Conservation (phyloP, 768 basidiomycete genomes). For the Lyophyllum atratum region DNA sequence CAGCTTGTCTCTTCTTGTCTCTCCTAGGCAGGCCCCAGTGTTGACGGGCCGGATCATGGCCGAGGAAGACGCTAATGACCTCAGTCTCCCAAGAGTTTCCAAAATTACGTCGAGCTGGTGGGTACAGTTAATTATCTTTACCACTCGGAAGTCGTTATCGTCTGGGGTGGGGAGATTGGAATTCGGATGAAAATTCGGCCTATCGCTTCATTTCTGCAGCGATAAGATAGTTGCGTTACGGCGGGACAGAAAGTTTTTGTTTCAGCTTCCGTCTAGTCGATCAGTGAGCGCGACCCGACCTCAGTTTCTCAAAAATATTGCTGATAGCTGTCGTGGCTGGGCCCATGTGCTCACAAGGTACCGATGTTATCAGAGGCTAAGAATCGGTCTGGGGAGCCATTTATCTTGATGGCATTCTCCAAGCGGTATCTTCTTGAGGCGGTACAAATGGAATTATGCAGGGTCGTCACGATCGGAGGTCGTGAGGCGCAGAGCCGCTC, state of each 20-base stretch:
- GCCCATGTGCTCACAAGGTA: constrained; percentile 2
- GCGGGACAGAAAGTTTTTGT: not conserved
- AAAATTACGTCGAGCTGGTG: not conserved
- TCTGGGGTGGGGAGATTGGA: not conserved
- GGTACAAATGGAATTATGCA: not conserved
- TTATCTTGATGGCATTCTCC: not conserved
- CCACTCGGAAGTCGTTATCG: not conserved
- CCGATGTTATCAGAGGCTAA: not conserved
- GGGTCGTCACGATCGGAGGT: constrained; percentile 7
- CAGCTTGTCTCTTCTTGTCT: not conserved
- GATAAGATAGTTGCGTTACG: not conserved
- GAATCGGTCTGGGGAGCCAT: not conserved
- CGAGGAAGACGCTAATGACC: not conserved
- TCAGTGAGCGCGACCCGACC: not conserved
- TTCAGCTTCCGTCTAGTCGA: not conserved
- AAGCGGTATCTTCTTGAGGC: not conserved
- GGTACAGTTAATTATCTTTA: too few relatives aligned
- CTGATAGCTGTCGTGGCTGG: too few relatives aligned
- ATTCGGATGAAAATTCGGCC: not conserved
- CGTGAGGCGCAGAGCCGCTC: not conserved
- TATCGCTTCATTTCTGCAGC: not conserved
- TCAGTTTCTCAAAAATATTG: not conserved
- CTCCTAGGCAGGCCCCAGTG: not conserved
- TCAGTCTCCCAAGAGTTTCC: not conserved
- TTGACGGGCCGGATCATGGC: not conserved